These are phyloP conservation scores for Populus hybrid DNA, from an alignment of 441 rosid species.

Conservation along the genomic window DNA sequence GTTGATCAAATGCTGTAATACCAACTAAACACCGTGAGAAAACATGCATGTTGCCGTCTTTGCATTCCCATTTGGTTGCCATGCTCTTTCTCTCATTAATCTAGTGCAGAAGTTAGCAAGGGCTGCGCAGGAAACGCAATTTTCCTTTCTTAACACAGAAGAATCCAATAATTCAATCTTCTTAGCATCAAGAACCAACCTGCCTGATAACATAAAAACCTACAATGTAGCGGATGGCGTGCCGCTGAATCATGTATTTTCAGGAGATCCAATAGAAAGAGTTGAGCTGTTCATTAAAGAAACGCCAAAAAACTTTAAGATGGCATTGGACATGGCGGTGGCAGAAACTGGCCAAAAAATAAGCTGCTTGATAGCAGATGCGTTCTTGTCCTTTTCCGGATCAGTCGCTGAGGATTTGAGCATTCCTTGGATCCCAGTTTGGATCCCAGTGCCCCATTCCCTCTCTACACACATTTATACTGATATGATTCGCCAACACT, in stretches of 20 bases:
- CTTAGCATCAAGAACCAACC: not conserved
- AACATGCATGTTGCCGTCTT: constrained; percentile 21
- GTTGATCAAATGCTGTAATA: not conserved
- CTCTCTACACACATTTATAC: constrained; percentile 45
- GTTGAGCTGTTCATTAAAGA: constrained; percentile 25
- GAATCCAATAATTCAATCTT: constrained; percentile 22
- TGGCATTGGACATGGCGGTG: constrained; percentile 15
- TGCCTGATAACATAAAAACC: constrained; percentile 26
- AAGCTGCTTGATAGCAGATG: constrained; percentile 28
- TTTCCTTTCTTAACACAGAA: constrained; percentile 30
- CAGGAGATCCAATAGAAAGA: constrained; percentile 22
- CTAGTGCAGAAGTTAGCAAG: constrained; percentile 24
- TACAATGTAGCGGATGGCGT: constrained; percentile 21
- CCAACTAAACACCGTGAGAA: not conserved
- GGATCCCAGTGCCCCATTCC: constrained; percentile 37
- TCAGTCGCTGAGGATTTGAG: constrained; percentile 35
- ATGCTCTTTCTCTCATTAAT: constrained; percentile 29
- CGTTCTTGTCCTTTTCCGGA: constrained; percentile 44
- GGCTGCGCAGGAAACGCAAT: constrained; percentile 8
- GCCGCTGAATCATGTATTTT: not conserved
- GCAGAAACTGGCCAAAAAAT: constrained; percentile 21
- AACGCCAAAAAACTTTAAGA: constrained; percentile 20
- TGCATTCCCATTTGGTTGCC: constrained; percentile 36
- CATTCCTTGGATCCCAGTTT: constrained; percentile 46
- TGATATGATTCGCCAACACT: constrained; percentile 20